Base-by-base conservation (phyloP, 306 rosid species). In the Vigna nakashimae region DNA sequence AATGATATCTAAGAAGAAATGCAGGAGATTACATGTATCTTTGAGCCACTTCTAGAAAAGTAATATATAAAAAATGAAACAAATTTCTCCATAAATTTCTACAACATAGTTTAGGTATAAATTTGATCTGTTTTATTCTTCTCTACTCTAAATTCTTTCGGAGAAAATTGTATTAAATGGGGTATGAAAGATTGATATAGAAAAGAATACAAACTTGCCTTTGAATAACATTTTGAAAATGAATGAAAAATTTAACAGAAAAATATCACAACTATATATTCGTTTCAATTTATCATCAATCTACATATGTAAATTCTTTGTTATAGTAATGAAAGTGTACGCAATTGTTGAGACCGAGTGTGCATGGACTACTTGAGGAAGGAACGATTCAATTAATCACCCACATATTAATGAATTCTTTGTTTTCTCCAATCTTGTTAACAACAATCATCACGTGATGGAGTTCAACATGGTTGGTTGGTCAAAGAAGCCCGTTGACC, bases 371-470 rank as follows among this genome's bases (percentile, higher is more conserved):
- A 60, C 59, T 62, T 69, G 46, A 40, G 28, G 51, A 42, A 30
- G 7, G 56, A 63, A 28, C 38, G 18, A 70, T 32, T 20, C 5
- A 46, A 15, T 11, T 20, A 34, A 45, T 26, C 43, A 15, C n/a
- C 34, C 69, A 56, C 52, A 78, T 30, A 24, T 24, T n/a, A 64
- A 51, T 73, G 36, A 78, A 26, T 50, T 68, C 10, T 74, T 53
- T 26, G 26, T 26, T 56, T 60, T 42, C 17, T 50, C 48, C 16
- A 4, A 53, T 65, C 42, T 30, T 50, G 58, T 30, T 50, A 53
- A 20, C 17, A 73, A 74, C 53, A 74, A 71, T 51, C 58, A 69
- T 83, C 84, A 79, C 81, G 78, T 52, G 87, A 43, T 52, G 45
- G 24, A 55, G 70, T 50, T 43, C 53, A 73, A 49, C 57, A 15